Base-by-base conservation (phyloP, 441 rosid genomes). In the Aleurites moluccanus region DNA sequence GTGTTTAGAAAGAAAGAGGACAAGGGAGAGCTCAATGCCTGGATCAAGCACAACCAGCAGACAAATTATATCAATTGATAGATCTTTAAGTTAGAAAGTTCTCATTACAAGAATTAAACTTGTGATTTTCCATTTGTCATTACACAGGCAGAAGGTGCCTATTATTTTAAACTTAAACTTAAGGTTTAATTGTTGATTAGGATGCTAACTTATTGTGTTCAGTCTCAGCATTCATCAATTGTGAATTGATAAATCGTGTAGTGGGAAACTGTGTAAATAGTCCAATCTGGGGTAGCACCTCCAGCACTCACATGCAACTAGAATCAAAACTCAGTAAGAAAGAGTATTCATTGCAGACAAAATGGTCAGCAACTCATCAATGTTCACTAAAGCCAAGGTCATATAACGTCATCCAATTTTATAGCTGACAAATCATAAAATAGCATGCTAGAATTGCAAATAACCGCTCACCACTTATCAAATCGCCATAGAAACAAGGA, bases 401-500 rank as follows among this genome's bases (percentile, higher is more conserved):
- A 56, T 13, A 27, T 56, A 18, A 23, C 7, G 14, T 57, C 3
- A 25, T 25, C 25, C 11, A 57, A 21, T 27, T 25, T 25, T 27
- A 23, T 23, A 18, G 30, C 28, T 57, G 33, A 57, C 5, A 5
- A 25, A 3, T 60, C 28, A 60, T 21, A 8, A 9, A n/a, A 20
- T 3, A 50, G 8, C 38, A 25, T 47, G 18, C 64, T 20, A 47
- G 21, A 38, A 40, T 70, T 38, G 33, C n/a, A 21, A 70, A 38
- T 28, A 21, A 72, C 47, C 50, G 70, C 85, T 81, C 82, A 93
- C 99, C 98, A 82, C 83, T 92, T 90, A 78, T 96, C 99, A 73
- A 96, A 96, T 80, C 97, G 94, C 99, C 98, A 96, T 40, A 92
- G 86, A 80, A 96, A 96, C 80, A 96, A 72, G 61, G 97, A 90